A percentile compares a stretch with the other conserved stretches of the same genome.
phyloP scores from a whole-genome alignment of 345 rosid species.

The Carallia pectinifolia region DNA sequence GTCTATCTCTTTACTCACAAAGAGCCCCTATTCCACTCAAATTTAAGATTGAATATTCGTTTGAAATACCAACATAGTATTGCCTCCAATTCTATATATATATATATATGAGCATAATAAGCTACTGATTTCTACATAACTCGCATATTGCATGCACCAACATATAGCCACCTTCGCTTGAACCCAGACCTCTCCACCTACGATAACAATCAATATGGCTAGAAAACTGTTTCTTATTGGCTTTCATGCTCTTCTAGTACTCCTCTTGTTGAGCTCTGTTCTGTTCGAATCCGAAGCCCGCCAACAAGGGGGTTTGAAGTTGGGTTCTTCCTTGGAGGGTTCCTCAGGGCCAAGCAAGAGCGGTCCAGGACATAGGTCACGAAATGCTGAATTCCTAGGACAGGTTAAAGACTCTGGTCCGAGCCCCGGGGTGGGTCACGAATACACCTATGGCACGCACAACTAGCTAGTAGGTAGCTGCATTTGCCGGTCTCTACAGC shows the following conservation, averaged over 20 bases:
- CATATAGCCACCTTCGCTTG: too few species aligned
- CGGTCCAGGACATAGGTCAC: conserved; percentile 31
- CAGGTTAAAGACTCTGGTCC: conserved; percentile 27
- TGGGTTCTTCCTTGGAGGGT: not conserved
- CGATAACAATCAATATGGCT: not conserved
- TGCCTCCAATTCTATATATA: conserved; percentile 1
- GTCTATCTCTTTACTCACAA: too few species aligned
- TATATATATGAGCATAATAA: not conserved
- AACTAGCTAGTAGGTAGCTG: not conserved
- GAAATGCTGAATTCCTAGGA: not conserved
- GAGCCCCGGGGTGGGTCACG: conserved; percentile 37
- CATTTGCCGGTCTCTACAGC: too few species aligned
- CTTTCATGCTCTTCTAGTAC: not conserved
- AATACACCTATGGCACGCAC: not conserved
- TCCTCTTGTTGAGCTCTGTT: not conserved
- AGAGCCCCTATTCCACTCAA: too few species aligned
- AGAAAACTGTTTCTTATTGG: not conserved
- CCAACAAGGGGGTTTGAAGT: not conserved
- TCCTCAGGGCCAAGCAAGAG: conserved; percentile 33
- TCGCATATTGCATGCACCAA: too few species aligned
- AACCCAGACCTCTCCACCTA: not conserved
- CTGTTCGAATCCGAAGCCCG: conserved; percentile 7
- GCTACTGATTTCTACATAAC: too few species aligned
- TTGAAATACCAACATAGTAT: not conserved
- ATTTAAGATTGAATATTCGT: too few species aligned